Percentiles rank a stretch among this genome's conserved stretches.
Conservation (phyloP, 441 rosid genomes). For the Populus trichocarpa region DNA sequence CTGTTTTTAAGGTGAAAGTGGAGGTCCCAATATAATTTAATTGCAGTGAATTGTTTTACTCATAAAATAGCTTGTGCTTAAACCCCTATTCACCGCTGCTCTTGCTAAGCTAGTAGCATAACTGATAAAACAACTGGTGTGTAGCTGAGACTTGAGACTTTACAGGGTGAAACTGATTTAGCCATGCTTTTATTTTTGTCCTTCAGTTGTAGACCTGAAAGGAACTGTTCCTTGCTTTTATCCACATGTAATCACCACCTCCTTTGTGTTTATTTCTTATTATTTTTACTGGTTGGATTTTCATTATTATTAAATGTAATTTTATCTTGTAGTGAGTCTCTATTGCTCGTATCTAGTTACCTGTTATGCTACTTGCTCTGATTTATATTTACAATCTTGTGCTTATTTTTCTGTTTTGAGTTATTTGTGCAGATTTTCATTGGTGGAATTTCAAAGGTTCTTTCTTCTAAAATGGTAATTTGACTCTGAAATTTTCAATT, state of each 20-base stretch:
- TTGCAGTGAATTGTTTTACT: background rate
- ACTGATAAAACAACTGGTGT: background rate
- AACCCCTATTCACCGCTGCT: background rate
- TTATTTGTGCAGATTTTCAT: slow-evolving; percentile 72
- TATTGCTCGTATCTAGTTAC: background rate
- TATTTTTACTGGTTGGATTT: background rate
- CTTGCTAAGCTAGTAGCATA: background rate
- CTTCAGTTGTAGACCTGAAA: background rate
- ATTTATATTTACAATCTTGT: slow-evolving; percentile 2
- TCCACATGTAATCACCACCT: background rate
- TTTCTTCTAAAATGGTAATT: slow-evolving; percentile 83
- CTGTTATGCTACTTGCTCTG: background rate
- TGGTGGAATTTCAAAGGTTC: slow-evolving; percentile 74
- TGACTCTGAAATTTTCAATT: slow-evolving; percentile 11
- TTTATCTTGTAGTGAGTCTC: background rate
- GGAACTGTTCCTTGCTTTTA: background rate
- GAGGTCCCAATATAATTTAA: background rate
- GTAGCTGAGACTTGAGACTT: background rate
- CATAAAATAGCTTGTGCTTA: background rate
- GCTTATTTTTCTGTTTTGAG: slow-evolving; percentile 7
- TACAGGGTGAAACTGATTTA: background rate
- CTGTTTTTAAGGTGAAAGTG: background rate
- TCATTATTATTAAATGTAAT: background rate
- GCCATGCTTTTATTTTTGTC: background rate
- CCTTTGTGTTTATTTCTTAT: background rate